Evolutionary conservation across 805 yeast species (phyloP).

Genomic region (Hanseniaspora jakobsenii): DNA sequence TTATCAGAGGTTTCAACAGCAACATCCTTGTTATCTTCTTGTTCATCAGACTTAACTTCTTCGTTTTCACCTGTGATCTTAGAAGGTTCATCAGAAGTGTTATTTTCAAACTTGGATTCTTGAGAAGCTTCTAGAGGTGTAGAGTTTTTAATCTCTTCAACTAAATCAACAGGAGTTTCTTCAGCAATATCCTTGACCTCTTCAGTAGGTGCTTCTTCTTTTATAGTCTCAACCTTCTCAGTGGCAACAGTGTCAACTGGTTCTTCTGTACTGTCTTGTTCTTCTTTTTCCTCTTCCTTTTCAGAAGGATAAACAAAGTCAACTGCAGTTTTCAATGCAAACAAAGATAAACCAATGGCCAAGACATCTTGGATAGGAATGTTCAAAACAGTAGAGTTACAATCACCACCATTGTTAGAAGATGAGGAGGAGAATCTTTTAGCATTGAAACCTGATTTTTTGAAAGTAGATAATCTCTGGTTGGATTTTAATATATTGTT

Average conservation of each 20-base stretch:
- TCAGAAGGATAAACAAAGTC: slow-evolving; percentile 1
- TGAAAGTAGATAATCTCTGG: too few relatives aligned
- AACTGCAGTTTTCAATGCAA: not conserved
- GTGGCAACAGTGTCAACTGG: slow-evolving; percentile 2
- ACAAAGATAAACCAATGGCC: slow-evolving; percentile 4
- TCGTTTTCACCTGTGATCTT: not conserved
- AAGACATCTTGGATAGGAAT: slow-evolving; percentile 1
- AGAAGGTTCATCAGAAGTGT: not conserved
- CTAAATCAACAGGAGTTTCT: not conserved
- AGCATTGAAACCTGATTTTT: not conserved
- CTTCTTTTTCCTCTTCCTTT: not conserved
- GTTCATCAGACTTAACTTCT: not conserved
- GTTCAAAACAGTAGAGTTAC: not conserved
- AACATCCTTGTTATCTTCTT: too few relatives aligned
- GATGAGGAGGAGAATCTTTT: not conserved
- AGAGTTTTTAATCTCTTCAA: too few relatives aligned
- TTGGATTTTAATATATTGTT: too few relatives aligned
- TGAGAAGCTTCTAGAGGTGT: too few relatives aligned
- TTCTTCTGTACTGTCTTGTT: not conserved
- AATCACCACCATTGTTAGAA: not conserved
- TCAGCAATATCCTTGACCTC: not conserved
- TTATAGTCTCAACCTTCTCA: slow-evolving; percentile 14
- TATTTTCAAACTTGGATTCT: not conserved
- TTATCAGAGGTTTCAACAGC: too few relatives aligned
- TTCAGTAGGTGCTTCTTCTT: slow-evolving; percentile 15